A percentile compares a stretch with the other conserved stretches of the same genome.
Conservation (phyloP, 2,329 filamentous ascomycete genomes). For the Aspergillus novofumigatus region DNA sequence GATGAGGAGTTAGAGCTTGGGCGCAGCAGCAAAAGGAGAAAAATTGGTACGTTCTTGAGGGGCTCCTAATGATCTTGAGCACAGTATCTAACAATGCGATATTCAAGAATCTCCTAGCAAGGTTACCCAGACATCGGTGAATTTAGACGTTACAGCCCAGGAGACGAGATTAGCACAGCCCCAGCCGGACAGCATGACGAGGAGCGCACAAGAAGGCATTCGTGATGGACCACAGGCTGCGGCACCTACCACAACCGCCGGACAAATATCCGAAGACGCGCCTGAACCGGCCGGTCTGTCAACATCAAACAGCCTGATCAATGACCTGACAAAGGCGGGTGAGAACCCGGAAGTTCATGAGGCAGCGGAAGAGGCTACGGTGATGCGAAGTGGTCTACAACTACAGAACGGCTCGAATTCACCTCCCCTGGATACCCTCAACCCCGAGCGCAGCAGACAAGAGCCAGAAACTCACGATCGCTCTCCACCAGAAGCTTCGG, state of each 20-base stretch:
- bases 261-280: background rate
- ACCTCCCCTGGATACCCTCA: background rate
- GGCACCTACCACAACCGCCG: background rate
- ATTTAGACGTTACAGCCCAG: background rate
- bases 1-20: conserved; percentile 26
- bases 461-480: background rate
- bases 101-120: conserved; percentile 11
- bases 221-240: background rate
- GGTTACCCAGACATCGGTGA: background rate
- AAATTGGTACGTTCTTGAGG: conserved; percentile 25
- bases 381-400: background rate
- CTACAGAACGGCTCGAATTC: background rate
- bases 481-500: background rate
- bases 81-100: conserved; percentile 7
- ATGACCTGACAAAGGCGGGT: background rate
- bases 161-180: background rate
- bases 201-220: background rate
- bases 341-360: background rate
- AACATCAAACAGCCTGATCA: background rate
- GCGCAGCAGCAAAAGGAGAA: conserved; percentile 31
- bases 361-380: background rate
- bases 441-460: conserved; percentile 8
- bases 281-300: background rate
- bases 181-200: conserved; percentile 4
- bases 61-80: background rate